These are phyloP conservation scores for Aspergillus sp. DNA, from an alignment of 2,329 filamentous ascomycete species.

Conservation along the genomic window DNA sequence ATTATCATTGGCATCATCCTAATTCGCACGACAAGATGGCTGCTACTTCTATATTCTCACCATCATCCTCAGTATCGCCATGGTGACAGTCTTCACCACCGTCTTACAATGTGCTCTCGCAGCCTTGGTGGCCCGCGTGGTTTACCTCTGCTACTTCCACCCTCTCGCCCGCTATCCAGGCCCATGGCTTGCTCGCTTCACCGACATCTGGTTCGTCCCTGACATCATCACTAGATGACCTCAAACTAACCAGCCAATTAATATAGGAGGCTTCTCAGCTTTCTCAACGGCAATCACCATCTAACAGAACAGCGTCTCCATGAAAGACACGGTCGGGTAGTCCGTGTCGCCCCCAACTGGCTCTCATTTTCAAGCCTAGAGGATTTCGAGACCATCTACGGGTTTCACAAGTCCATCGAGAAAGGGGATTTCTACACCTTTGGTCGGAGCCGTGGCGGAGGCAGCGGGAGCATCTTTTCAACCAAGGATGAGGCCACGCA, in stretches of 20 bases:
- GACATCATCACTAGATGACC: no score
- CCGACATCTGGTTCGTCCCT: conserved; percentile 11
- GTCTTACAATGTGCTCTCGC: background rate
- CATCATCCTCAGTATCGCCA: background rate
- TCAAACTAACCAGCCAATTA: no score
- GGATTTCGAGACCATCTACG: conserved; percentile 14
- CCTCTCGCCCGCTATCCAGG: conserved; percentile 63
- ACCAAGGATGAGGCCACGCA: conserved; percentile 7
- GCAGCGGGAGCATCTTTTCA: conserved; percentile 10
- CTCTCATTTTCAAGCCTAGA: conserved; percentile 11
- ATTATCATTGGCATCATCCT: no score
- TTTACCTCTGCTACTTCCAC: conserved; percentile 35
- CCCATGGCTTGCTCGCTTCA: conserved; percentile 49
- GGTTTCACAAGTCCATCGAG: conserved; percentile 13
- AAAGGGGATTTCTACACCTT: conserved; percentile 14
- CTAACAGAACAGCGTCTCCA: conserved; percentile 10
- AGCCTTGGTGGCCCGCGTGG: conserved; percentile 2
- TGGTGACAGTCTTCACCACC: background rate
- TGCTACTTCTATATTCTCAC: background rate
- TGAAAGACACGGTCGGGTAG: conserved; percentile 10
- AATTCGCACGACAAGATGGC: no score
- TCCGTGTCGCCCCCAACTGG: conserved; percentile 14
- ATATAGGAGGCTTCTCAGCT: background rate
- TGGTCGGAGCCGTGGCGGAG: conserved; percentile 3
- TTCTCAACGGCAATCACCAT: conserved; percentile 10